Evolutionary conservation across 352 stramenopile genomes (phyloP), one percentile per base, ranked within the genome.

Genomic region (Pythium folliculosum): DNA sequence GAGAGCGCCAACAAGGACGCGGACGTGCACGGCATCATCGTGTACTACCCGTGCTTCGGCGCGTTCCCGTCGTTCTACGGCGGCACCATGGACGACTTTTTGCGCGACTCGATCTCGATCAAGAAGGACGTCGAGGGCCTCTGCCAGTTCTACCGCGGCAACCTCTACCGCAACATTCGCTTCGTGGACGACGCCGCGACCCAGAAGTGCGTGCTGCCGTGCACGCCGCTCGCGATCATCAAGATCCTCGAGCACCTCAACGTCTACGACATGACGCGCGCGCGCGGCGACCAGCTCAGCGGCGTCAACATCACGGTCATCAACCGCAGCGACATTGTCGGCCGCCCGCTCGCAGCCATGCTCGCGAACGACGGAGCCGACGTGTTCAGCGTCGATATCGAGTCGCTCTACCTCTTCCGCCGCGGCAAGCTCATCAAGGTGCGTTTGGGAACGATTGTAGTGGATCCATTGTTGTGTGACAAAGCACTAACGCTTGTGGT

Each of bases 11-110:
- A 99, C 78, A 87, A 81, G 44, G 90, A 97, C 76, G 83, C 90
- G 19, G 83, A 95, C n/a, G 96, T 98, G 53, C 92, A 98, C 80
- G 95, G 97, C 43, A 98, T 99, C 67, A 96, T 99, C 59, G 92
- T 99, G 19, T 99, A 99, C 81, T 99, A 99, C 81, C 97, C 97
- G 52, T 98, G 98, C 79, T 99, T 99, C 69, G 97, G 96, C 45
- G 72, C 92, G 48, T 97, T 98, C 67, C 96, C 97, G 65, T 98
- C 88, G 48, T 99, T 99, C 76, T 98, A 88, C 63, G 97, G 97
- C 30, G 95, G 93, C 50, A 93, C 86, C 60, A 98, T 99, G 86
- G 96, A 99, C 84, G 97, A 99, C 80, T 99, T 99, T 60, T 68
- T 99, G 32, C 89, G 97, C 62, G 97, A 99, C 82, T 92, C 79